A percentile compares a stretch with the other conserved stretches of the same genome.
Conservation (phyloP, 257 asterid genomes). For the Parsonsia alboflavescens region DNA sequence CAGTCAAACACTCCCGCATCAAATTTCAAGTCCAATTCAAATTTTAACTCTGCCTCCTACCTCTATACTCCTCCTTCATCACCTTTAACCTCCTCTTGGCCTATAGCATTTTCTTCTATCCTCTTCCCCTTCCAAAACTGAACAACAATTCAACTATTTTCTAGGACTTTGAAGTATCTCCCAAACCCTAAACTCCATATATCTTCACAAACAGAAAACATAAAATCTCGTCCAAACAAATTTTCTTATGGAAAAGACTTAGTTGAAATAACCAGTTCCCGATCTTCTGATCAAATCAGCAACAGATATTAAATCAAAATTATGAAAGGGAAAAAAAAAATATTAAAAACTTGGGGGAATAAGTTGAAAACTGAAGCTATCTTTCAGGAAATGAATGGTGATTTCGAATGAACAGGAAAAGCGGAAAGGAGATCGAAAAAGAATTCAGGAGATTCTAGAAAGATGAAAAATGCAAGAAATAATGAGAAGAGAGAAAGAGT, state of each 20-base stretch:
- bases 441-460: conserved; percentile 16
- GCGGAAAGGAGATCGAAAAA: conserved; percentile 10
- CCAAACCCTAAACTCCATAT: conserved; percentile 17
- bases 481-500: background rate
- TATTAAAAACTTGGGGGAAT: background rate
- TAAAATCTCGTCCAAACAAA: background rate
- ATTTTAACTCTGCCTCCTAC: conserved; percentile 26
- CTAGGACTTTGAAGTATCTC: background rate
- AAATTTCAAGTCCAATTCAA: conserved; percentile 26
- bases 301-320: background rate
- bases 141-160: background rate
- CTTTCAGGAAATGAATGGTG: background rate
- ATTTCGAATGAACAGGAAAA: background rate
- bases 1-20: conserved; percentile 70
- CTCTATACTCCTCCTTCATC: conserved; percentile 31
- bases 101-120: conserved; percentile 42
- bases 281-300: conserved; percentile 13
- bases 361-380: background rate
- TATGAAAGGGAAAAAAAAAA: background rate
- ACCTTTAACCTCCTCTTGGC: conserved; percentile 51
- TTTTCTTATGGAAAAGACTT: background rate
- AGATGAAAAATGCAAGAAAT: background rate
- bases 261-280: background rate
- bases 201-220: background rate
- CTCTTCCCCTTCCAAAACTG: background rate